Evolutionary conservation across 371 early-diverging fungal genomes (phyloP).

Genomic region (Gilbertella persicaria): DNA sequence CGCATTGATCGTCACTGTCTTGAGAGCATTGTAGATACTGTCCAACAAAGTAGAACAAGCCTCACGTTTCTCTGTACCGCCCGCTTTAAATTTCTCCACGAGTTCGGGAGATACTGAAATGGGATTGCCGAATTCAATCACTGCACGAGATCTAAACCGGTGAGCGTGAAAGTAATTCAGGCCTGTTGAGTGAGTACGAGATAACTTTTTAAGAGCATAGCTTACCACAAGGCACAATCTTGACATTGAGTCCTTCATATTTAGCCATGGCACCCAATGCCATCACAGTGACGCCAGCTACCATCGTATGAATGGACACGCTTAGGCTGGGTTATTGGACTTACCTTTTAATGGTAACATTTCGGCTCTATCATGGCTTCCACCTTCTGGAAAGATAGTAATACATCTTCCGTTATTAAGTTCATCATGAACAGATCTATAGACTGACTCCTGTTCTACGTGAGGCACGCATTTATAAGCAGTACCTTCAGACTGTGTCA

Average conservation of each 20-base stretch:
- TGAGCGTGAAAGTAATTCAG: conserved; percentile 95
- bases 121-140: conserved; percentile 92
- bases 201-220: no score
- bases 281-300: conserved; percentile 85
- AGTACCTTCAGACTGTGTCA: conserved; percentile 60
- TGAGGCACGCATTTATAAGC: conserved; percentile 78
- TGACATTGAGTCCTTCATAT: conserved; percentile 80
- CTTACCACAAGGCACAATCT: conserved; percentile 86
- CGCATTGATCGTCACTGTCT: conserved; percentile 86
- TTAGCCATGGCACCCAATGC: conserved; percentile 89
- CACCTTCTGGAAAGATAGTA: conserved; percentile 97
- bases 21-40: conserved; percentile 70
- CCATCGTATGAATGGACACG: background rate
- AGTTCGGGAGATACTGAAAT: conserved; percentile 73
- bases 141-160: conserved; percentile 92
- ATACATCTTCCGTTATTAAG: conserved; percentile 78
- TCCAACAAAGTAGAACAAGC: conserved; percentile 79
- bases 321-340: background rate
- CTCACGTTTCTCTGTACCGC: conserved; percentile 79
- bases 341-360: conserved; percentile 90
- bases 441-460: conserved; percentile 85
- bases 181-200: background rate
- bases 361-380: conserved; percentile 92
- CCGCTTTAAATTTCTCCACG: conserved; percentile 76
- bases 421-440: conserved; percentile 74